Base-by-base conservation (phyloP, 257 asterid species). In the Plectranthus barbatus region DNA sequence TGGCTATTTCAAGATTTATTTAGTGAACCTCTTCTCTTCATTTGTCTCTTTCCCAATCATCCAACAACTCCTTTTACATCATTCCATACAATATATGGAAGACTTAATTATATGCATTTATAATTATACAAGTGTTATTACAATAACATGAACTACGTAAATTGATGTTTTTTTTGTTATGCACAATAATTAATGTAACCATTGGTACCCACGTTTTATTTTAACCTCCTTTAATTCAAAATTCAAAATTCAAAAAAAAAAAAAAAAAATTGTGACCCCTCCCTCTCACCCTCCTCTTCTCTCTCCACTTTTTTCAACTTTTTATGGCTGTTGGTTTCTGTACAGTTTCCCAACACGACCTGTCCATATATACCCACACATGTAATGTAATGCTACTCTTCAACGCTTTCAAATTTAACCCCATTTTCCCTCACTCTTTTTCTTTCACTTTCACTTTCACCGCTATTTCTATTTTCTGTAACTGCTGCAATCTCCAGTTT, bases 181-280 rank as follows among this genome's bases (percentile, higher is more conserved):
- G n/a, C n/a, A n/a, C n/a, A n/a, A n/a, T n/a, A n/a, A n/a, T n/a
- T n/a, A n/a, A n/a, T n/a, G n/a, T n/a, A n/a, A n/a, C n/a, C 31
- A 26, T 26, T 26, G 31, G 31, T 26, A 26, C 31, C 31, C 31
- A 26, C 31, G n/a, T 24, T 40, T 23, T 18, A 7, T 14, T 5
- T 17, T 26, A 1, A 20, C 26, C 7, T 31, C 34, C 78, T 71
- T 76, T 60, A 72, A 56, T 84, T 84, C 85, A 81, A 84, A 84
- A 19, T 79, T 77, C 64, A 26, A 55, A n/a, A n/a, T n/a, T n/a
- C n/a, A n/a, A n/a, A n/a, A n/a, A n/a, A n/a, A n/a, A n/a, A n/a
- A n/a, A n/a, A n/a, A n/a, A 73, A 81, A 20, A 64, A 34, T 21
- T 36, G 23, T 24, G 23, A 9, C 12, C n/a, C n/a, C n/a, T n/a